These are phyloP conservation scores for Sarocladium strictum DNA, from an alignment of 2,329 filamentous ascomycete species.

Conservation along the genomic window DNA sequence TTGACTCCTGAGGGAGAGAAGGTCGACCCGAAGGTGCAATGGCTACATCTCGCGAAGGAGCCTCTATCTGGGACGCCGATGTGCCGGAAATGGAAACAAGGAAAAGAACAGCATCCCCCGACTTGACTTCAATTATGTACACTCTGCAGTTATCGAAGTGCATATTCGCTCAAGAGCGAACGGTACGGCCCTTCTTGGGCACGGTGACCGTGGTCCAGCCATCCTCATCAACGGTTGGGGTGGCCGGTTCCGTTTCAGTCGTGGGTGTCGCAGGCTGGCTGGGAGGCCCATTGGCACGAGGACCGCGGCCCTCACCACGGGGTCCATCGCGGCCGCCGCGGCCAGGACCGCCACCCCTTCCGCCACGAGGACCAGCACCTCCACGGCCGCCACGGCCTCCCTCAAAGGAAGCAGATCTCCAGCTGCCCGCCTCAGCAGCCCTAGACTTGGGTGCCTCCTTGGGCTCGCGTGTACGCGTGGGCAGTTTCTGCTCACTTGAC, in stretches of 20 bases:
- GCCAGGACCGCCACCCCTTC: slow-evolving; percentile 28
- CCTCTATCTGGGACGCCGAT: slow-evolving; percentile 10
- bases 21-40: not conserved
- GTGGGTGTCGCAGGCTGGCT: slow-evolving; percentile 26
- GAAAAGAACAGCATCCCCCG: not conserved
- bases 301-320: slow-evolving; percentile 38
- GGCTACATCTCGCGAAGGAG: slow-evolving; percentile 2
- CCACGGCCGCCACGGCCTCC: slow-evolving; percentile 37
- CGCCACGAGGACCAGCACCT: slow-evolving; percentile 34
- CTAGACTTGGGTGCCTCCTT: slow-evolving; percentile 46
- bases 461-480: slow-evolving; percentile 35
- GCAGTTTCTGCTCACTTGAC: slow-evolving; percentile 43
- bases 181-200: slow-evolving; percentile 13
- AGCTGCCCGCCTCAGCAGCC: slow-evolving; percentile 53
- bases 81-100: slow-evolving; percentile 8
- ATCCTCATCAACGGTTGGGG: slow-evolving; percentile 47
- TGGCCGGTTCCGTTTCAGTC: slow-evolving; percentile 19
- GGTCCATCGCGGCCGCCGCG: slow-evolving; percentile 34
- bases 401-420: slow-evolving; percentile 48
- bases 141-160: not conserved
- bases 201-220: slow-evolving; percentile 55
- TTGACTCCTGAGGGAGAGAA: not conserved
- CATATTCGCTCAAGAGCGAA: slow-evolving; percentile 2
- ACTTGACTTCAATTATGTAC: slow-evolving; percentile 6
- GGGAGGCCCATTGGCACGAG: slow-evolving; percentile 43